A percentile compares a stretch with the other conserved stretches of the same genome.
Evolutionary conservation across 768 basidiomycete genomes (phyloP).

Genomic region (Leucosporidium yakuticum): DNA sequence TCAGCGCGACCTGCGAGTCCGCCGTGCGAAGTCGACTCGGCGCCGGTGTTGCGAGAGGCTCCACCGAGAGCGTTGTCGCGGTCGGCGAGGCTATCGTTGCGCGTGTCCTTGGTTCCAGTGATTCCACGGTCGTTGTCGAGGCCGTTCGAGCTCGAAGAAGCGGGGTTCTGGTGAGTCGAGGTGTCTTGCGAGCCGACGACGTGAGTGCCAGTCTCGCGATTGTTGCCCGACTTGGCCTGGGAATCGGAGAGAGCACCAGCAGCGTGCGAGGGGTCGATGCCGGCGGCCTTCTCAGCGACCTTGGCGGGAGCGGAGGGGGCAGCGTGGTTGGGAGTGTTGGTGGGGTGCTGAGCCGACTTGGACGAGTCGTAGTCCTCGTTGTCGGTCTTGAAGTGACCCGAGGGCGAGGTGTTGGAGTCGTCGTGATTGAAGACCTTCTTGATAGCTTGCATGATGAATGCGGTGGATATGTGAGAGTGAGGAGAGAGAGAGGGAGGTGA

Average conservation of each 20-base stretch:
- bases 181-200: neutral
- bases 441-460: conserved; percentile 6
- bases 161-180: neutral
- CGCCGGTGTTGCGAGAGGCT: neutral
- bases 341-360: neutral
- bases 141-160: neutral
- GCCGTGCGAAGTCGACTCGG: neutral
- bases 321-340: neutral
- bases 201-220: neutral
- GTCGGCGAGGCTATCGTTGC: neutral
- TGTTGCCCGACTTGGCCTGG: neutral
- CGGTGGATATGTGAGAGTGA: neutral
- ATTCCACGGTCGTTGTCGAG: neutral
- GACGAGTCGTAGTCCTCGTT: neutral
- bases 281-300: neutral
- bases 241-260: neutral
- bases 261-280: neutral
- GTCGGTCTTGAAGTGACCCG: neutral
- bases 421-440: conserved; percentile 31
- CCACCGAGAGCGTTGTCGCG: neutral
- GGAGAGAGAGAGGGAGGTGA: neutral
- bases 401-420: neutral
- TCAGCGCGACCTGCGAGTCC: neutral
- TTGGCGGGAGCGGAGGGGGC: neutral
- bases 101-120: neutral